These are phyloP conservation scores for Leishmania lainsoni DNA, from an alignment of 208 protist species.

Conservation along the genomic window DNA sequence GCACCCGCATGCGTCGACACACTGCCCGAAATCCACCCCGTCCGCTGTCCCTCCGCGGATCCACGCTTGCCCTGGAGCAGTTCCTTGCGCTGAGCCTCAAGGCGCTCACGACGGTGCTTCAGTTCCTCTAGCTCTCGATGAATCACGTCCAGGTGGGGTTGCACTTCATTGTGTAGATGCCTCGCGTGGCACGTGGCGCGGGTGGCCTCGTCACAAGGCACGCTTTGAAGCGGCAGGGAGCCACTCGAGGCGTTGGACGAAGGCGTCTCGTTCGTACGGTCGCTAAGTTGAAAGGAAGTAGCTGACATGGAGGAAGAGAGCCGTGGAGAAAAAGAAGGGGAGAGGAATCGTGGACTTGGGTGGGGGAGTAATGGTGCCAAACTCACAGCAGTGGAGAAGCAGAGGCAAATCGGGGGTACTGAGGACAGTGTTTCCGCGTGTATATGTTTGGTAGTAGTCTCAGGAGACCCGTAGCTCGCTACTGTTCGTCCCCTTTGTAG, in stretches of 20 bases:
- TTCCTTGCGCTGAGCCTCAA: constrained; percentile 56
- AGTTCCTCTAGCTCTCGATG: constrained; percentile 60
- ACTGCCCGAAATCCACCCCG: background rate
- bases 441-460: background rate
- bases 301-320: background rate
- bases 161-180: background rate
- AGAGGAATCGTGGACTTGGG: background rate
- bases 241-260: background rate
- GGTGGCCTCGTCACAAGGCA: too few relatives aligned
- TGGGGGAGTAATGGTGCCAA: background rate
- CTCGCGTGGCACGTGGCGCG: background rate
- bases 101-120: constrained; percentile 40
- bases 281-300: background rate
- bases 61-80: constrained; percentile 37
- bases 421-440: background rate
- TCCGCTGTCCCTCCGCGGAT: background rate
- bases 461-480: background rate
- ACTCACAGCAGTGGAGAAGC: background rate
- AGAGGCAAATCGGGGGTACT: background rate
- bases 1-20: background rate
- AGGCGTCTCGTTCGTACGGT: background rate
- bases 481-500: background rate
- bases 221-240: background rate
- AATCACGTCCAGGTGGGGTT: constrained; percentile 42
- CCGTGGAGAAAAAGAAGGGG: background rate